Percentiles rank a stretch among this genome's conserved stretches.
phyloP scores from a whole-genome alignment of 1,284 basidiomycete species.

The Tilletia caries region DNA sequence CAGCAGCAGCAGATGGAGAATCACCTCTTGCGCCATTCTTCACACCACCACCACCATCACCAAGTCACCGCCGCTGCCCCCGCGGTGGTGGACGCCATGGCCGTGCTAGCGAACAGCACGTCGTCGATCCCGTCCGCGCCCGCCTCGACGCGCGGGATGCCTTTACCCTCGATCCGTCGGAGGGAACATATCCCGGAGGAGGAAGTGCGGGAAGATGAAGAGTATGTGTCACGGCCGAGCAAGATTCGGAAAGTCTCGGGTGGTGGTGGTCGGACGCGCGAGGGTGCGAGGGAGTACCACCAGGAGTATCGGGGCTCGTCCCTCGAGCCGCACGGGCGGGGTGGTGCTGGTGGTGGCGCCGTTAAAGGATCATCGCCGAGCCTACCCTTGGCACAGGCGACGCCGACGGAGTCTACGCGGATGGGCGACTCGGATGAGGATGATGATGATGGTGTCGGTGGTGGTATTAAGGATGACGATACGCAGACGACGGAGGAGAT shows the following conservation, averaged over 20 bases:
- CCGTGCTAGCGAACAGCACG: background rate
- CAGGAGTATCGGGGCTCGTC: conserved; percentile 16
- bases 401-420: background rate
- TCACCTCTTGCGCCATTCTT: no score
- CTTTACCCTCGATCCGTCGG: background rate
- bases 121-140: background rate
- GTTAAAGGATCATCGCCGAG: background rate
- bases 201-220: background rate
- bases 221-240: background rate
- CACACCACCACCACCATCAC: background rate
- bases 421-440: conserved; percentile 7
- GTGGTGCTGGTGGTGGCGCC: background rate
- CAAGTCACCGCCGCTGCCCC: no score
- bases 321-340: conserved; percentile 4
- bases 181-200: background rate
- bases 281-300: no score
- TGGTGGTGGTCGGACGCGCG: background rate
- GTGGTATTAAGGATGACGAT: conserved; percentile 18
- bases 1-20: background rate
- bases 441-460: background rate
- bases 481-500: conserved; percentile 16
- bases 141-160: background rate
- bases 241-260: conserved; percentile 1
- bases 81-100: conserved; percentile 4
- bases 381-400: background rate